Conservation (phyloP, 2,329 filamentous ascomycete species). For the Penicillium expansum region DNA sequence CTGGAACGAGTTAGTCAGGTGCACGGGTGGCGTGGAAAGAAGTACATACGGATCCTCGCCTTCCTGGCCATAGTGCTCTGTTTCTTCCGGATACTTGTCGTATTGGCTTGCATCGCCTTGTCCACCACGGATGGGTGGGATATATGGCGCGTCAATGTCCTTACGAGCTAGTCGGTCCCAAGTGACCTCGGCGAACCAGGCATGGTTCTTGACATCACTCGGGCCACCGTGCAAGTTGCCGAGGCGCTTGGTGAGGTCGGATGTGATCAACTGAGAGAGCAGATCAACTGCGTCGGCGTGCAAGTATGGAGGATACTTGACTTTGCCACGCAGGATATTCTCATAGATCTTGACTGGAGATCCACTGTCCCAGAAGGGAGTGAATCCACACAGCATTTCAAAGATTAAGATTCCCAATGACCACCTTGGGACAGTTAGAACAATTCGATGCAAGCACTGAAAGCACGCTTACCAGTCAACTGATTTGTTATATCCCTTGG, state of each 20-base stretch:
- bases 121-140: constrained; percentile 89
- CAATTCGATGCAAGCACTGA: not conserved
- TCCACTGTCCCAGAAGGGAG: constrained; percentile 97
- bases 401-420: constrained; percentile 97
- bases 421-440: constrained; percentile 68
- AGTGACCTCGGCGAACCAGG: constrained; percentile 96
- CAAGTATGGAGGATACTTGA: constrained; percentile 96
- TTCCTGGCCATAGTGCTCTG: constrained; percentile 78
- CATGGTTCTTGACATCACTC: constrained; percentile 89
- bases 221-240: constrained; percentile 91
- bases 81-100: constrained; percentile 96
- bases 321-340: constrained; percentile 91
- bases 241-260: constrained; percentile 89
- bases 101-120: constrained; percentile 96
- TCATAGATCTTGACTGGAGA: constrained; percentile 99
- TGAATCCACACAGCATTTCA: constrained; percentile 99
- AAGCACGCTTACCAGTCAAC: constrained; percentile 80
- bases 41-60: constrained; percentile 80
- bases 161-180: constrained; percentile 94
- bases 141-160: constrained; percentile 97
- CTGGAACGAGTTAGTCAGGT: constrained; percentile 41
- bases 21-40: not conserved
- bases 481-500: constrained; percentile 99
- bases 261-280: constrained; percentile 87
- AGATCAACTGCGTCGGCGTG: constrained; percentile 92